phyloP scores from a whole-genome alignment of 768 basidiomycete species.

The Udeniomyces megalosporus region DNA sequence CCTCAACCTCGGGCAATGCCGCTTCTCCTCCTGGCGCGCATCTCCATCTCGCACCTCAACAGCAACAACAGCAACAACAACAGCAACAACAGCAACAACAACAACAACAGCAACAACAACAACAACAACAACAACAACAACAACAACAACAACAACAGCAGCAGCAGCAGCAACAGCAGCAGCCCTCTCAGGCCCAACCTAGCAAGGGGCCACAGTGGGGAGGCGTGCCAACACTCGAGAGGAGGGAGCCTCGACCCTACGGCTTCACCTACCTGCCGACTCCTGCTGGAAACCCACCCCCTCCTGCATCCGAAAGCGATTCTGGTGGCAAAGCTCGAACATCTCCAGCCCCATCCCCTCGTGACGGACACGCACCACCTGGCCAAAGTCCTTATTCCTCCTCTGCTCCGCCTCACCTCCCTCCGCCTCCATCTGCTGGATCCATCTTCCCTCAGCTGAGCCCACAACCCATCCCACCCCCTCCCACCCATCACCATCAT shows the following conservation, averaged over 20 bases:
- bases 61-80: too few relatives aligned
- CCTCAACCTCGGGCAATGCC: background rate
- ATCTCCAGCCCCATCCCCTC: too few relatives aligned
- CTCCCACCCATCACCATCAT: background rate
- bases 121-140: too few relatives aligned
- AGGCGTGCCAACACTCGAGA: background rate
- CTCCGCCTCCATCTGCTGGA: background rate
- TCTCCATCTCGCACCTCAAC: background rate
- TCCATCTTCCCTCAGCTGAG: background rate
- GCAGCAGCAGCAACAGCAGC: too few relatives aligned
- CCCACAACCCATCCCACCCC: background rate
- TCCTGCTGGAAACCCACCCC: background rate
- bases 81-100: too few relatives aligned
- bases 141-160: too few relatives aligned
- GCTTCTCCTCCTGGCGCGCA: background rate
- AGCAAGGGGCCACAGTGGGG: background rate
- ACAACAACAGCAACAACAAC: too few relatives aligned
- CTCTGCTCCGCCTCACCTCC: background rate
- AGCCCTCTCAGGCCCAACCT: background rate
- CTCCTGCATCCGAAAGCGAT: background rate
- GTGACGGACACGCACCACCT: background rate
- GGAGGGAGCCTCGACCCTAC: conserved; percentile 9
- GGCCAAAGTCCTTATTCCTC: background rate
- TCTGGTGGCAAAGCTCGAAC: background rate
- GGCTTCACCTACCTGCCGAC: conserved; percentile 1